Evolutionary conservation across 2,329 filamentous ascomycete species (phyloP), one percentile per base, ranked within the genome.

Genomic region (Ceratocystis destructans): DNA sequence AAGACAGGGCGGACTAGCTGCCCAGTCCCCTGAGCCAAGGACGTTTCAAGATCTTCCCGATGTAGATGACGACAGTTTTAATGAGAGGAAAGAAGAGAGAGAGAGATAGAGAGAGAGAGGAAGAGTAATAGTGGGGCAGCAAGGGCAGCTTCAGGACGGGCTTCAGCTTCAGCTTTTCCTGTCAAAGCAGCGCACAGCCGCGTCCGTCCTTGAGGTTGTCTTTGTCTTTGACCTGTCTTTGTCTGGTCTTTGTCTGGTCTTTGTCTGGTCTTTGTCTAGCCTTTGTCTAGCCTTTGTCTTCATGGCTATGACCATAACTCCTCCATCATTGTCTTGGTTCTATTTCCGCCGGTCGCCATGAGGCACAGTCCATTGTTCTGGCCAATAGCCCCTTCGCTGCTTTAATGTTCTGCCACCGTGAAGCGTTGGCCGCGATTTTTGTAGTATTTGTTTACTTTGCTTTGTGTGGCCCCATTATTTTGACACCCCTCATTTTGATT

Each of bases 1-100:
- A 48, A n/a, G 6, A 22, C 7, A 3, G 7, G 46, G 33, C 46
- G n/a, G 15, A 1, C n/a, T 22, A 22, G 7, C 46, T 22, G 17
- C 3, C 46, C 17, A 50, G 17, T 50, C 20, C 12, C 53, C 53
- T 57, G 53, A 28, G 22, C 53, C 22, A 12, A 20, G n/a, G 46
- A 28, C 53, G 53, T 57, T 57, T 57, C 53, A 57, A 57, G 53
- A 57, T 57, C 53, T 57, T 57, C 53, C 53, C 53, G 53, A n/a
- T 28, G 20, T 37, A 31, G 22, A 57, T 33, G 53, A 57, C 53
- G 53, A 28, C 25, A 57, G 8, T 20, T 55, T 55, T 57, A 8
- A 5, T 33, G 22, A 15, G 25, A 50, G 45, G 7, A 3, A 48
- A 20, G 2, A 8, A 48, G 45, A 20, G 15, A 48, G 15, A 20